Conservation (phyloP, 306 rosid genomes). For the Ormosia emarginata region DNA sequence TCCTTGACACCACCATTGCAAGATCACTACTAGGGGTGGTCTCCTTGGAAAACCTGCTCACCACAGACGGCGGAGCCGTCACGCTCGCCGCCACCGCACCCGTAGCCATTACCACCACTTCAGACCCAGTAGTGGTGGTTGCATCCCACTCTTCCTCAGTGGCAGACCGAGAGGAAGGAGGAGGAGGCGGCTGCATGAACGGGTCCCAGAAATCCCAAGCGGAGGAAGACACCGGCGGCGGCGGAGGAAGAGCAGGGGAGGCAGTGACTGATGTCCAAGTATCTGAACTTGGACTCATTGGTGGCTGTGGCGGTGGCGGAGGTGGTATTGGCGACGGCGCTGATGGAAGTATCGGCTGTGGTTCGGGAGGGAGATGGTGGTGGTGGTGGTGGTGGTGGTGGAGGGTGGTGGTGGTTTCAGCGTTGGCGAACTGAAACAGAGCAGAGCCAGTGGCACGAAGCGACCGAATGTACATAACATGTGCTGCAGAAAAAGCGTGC, state of each 20-base stretch:
- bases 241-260: constrained; percentile 68
- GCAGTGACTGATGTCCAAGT: constrained; percentile 77
- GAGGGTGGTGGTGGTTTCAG: constrained; percentile 41
- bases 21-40: constrained; percentile 58
- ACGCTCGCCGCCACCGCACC: constrained; percentile 54
- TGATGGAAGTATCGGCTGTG: constrained; percentile 46
- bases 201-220: constrained; percentile 99
- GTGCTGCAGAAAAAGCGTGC: constrained; percentile 67
- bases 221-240: constrained; percentile 61
- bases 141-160: constrained; percentile 88
- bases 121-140: constrained; percentile 57
- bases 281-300: constrained; percentile 70
- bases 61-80: constrained; percentile 54
- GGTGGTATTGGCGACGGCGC: constrained; percentile 60
- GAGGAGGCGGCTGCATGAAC: constrained; percentile 49
- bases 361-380: constrained; percentile 44
- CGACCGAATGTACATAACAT: constrained; percentile 74
- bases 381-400: constrained; percentile 41
- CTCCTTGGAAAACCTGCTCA: constrained; percentile 62
- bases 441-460: constrained; percentile 84
- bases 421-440: constrained; percentile 72
- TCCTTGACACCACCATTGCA: constrained; percentile 86
- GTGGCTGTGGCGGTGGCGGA: constrained; percentile 57
- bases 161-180: constrained; percentile 49
- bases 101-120: constrained; percentile 44